Conservation (phyloP, 768 basidiomycete species). For the Calocera cornea region DNA sequence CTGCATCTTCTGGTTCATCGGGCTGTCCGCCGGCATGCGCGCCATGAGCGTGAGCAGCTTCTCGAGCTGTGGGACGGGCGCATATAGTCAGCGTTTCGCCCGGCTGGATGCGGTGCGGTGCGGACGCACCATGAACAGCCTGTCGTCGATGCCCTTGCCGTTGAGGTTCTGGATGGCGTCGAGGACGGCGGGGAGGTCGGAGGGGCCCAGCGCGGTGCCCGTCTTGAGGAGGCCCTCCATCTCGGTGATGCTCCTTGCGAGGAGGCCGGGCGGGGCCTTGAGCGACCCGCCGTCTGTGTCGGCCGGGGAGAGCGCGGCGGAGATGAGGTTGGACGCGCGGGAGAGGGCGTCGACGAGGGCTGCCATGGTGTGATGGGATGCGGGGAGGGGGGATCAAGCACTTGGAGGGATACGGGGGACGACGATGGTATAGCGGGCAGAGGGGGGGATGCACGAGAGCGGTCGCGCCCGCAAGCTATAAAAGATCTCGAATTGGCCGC, state of each 20-base stretch:
- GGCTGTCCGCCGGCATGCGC: conserved; percentile 27
- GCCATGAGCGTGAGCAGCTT: conserved; percentile 48
- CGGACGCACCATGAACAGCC: conserved; percentile 37
- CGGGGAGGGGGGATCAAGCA: not conserved
- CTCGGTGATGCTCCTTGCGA: not conserved
- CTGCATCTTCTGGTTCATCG: conserved; percentile 31
- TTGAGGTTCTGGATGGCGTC: conserved; percentile 37
- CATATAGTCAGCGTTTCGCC: not conserved
- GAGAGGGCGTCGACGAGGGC: not conserved
- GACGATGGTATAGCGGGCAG: too few species aligned
- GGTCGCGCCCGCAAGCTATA: too few species aligned
- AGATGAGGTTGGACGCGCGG: not conserved
- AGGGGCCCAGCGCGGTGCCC: not conserved
- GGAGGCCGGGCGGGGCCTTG: not conserved
- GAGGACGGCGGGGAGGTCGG: conserved; percentile 5
- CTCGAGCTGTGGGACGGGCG: conserved; percentile 34
- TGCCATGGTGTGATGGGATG: not conserved
- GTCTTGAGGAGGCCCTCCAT: not conserved
- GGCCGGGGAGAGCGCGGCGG: not conserved
- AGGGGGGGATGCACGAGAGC: too few species aligned
- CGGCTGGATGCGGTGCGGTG: not conserved
- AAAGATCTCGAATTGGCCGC: too few species aligned
- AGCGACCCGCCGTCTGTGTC: not conserved
- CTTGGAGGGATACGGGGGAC: not conserved
- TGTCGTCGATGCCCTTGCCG: conserved; percentile 41